Conservation (phyloP, 2,329 filamentous ascomycete species). For the Xylariaceae sp. region DNA sequence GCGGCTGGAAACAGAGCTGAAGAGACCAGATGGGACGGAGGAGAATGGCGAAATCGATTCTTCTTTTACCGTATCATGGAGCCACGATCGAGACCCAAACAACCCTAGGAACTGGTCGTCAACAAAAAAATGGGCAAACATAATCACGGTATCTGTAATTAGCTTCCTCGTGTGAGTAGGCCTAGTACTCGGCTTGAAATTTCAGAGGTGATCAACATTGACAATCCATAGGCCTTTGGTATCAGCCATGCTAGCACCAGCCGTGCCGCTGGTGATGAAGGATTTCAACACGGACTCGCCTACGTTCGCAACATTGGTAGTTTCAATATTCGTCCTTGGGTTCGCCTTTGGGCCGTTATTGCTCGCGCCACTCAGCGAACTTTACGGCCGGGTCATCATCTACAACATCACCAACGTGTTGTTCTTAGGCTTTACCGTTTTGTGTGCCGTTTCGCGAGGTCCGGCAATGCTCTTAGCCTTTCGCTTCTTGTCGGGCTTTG, state of each 20-base stretch:
- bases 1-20: too few relatives aligned
- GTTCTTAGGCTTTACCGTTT: conserved; percentile 18
- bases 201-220: not conserved
- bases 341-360: conserved; percentile 16
- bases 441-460: conserved; percentile 13
- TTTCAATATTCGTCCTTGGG: conserved; percentile 18
- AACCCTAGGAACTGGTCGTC: conserved; percentile 14
- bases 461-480: conserved; percentile 17
- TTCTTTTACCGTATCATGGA: conserved; percentile 11
- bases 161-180: too few relatives aligned
- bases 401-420: conserved; percentile 15
- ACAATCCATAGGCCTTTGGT: conserved; percentile 14
- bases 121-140: conserved; percentile 9
- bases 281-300: conserved; percentile 15
- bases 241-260: conserved; percentile 20
- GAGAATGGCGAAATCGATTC: too few relatives aligned
- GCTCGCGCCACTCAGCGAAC: conserved; percentile 16
- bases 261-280: conserved; percentile 12
- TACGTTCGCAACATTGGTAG: conserved; percentile 13
- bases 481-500: conserved; percentile 31
- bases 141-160: conserved; percentile 6
- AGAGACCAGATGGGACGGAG: too few relatives aligned
- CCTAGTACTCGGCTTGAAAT: too few relatives aligned
- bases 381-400: conserved; percentile 17
- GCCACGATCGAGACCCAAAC: conserved; percentile 8